Conservation (phyloP, 2,329 filamentous ascomycete species). For the Colletotrichum cereale region DNA sequence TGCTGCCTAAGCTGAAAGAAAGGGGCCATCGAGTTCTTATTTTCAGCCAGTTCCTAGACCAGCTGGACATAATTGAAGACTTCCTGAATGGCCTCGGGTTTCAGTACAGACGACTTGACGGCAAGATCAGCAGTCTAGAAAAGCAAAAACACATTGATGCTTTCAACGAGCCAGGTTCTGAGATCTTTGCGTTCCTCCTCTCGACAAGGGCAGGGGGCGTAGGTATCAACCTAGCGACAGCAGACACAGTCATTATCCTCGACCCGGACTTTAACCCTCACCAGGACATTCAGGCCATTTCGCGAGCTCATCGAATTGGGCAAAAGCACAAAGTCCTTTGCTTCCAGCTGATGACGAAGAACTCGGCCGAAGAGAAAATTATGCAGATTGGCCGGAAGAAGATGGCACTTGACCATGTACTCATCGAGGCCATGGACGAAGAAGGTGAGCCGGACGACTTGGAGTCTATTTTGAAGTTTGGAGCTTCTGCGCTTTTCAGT, state of each 20-base stretch:
- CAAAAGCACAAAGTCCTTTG: constrained; percentile 97
- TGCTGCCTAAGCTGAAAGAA: constrained; percentile 88
- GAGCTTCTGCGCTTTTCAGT: constrained; percentile 87
- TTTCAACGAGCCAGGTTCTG: constrained; percentile 88
- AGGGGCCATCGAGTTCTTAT: constrained; percentile 91
- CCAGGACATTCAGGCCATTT: constrained; percentile 95
- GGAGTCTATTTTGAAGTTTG: constrained; percentile 88
- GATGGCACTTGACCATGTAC: constrained; percentile 92
- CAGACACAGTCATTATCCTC: constrained; percentile 97
- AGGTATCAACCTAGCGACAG: constrained; percentile 96
- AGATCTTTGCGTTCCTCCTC: constrained; percentile 89
- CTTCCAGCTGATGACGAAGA: constrained; percentile 92
- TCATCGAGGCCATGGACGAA: constrained; percentile 95
- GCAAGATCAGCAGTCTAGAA: constrained; percentile 81
- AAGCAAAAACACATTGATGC: constrained; percentile 96
- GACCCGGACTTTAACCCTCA: constrained; percentile 98
- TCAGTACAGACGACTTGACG: constrained; percentile 85
- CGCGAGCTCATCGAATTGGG: constrained; percentile 93
- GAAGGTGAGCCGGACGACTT: constrained; percentile 83
- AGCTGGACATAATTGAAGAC: constrained; percentile 92
- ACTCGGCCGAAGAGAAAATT: constrained; percentile 93
- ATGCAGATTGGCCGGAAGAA: constrained; percentile 96
- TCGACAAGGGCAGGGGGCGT: constrained; percentile 96
- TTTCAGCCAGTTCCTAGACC: constrained; percentile 94
- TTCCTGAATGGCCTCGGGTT: constrained; percentile 84